phyloP scores from a whole-genome alignment of 2,329 filamentous ascomycete genomes.

The Phoma sp. region DNA sequence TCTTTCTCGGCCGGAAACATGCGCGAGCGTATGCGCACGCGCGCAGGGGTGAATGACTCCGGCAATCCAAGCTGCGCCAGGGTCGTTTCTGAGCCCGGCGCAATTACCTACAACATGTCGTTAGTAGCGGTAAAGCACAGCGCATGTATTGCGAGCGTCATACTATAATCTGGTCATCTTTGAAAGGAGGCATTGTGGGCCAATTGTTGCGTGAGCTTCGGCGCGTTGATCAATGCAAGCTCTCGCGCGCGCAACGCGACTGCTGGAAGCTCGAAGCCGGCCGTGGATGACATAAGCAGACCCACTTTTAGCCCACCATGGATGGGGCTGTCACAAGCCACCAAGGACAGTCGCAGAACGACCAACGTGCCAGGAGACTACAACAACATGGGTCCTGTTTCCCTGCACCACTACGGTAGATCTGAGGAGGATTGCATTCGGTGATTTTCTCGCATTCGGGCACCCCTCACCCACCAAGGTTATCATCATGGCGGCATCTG shows the following conservation, averaged over 20 bases:
- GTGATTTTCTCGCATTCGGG: conserved; percentile 8
- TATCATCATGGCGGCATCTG: conserved; percentile 35
- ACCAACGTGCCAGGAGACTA: conserved; percentile 30
- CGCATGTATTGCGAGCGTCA: conserved; percentile 4
- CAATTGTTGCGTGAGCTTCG: conserved; percentile 29
- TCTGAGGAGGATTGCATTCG: conserved; percentile 2
- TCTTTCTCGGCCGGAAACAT: conserved; percentile 86
- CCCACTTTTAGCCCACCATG: conserved; percentile 10
- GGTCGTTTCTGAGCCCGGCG: conserved; percentile 86
- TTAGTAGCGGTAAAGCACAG: conserved; percentile 19
- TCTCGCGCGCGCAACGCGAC: conserved; percentile 21
- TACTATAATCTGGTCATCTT: conserved; percentile 56
- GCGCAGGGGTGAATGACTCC: conserved; percentile 91
- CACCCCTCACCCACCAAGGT: conserved; percentile 8
- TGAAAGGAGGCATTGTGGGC: conserved; percentile 53
- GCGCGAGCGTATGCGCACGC: conserved; percentile 84
- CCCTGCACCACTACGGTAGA: conserved; percentile 10
- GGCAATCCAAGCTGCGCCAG: conserved; percentile 89
- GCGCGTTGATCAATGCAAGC: conserved; percentile 15
- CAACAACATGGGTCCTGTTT: conserved; percentile 27
- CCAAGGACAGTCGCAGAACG: conserved; percentile 18
- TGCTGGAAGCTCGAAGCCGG: conserved; percentile 8
- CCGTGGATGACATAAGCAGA: conserved; percentile 15
- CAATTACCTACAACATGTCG: conserved; percentile 63
- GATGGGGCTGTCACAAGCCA: conserved; percentile 28